Conservation (phyloP, 2,329 filamentous ascomycete genomes). For the Epichloe uncinata region DNA sequence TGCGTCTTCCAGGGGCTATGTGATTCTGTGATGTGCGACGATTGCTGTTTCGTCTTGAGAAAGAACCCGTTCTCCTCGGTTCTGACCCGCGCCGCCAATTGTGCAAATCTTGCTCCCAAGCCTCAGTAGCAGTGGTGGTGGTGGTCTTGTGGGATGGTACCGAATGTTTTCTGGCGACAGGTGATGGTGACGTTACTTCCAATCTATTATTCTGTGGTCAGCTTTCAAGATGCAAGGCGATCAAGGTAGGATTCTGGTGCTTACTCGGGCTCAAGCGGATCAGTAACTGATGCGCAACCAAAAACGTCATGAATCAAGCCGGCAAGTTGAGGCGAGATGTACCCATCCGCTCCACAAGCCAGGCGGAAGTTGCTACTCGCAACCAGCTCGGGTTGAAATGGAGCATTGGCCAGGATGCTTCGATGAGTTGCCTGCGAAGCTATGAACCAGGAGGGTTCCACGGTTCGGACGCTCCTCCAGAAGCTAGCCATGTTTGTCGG, state of each 20-base stretch:
- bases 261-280: not conserved
- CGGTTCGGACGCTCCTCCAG: not conserved
- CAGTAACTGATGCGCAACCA: constrained; percentile 1
- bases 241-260: no score
- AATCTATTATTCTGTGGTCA: not conserved
- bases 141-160: not conserved
- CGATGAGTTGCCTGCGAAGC: not conserved
- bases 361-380: not conserved
- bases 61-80: not conserved
- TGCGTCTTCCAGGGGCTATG: not conserved
- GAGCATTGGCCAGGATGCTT: not conserved
- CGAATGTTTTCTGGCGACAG: not conserved
- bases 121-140: not conserved
- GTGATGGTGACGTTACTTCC: not conserved
- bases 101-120: not conserved
- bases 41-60: not conserved
- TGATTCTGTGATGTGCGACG: not conserved
- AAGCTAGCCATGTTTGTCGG: not conserved
- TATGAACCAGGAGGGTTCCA: not conserved
- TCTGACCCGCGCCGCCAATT: not conserved
- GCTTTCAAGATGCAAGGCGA: not conserved
- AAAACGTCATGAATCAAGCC: constrained; percentile 4
- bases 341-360: not conserved
- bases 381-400: not conserved
- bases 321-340: constrained; percentile 1